Percentiles rank a stretch among this genome's conserved stretches.
Conservation (phyloP, 805 yeast species). For the Candida silvatica region DNA sequence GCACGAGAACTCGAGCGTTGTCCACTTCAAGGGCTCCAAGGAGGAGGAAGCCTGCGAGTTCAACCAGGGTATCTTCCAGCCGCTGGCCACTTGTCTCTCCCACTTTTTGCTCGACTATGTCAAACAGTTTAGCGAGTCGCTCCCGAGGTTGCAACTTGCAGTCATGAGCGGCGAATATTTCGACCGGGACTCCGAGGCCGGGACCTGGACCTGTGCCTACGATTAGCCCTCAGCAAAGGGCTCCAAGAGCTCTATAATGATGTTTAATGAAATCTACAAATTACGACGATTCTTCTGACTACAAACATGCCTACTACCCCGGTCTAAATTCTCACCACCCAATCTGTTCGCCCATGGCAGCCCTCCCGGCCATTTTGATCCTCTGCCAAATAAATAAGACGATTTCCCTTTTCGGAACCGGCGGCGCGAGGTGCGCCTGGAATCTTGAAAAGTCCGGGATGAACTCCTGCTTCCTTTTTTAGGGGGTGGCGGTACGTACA, state of each 20-base stretch:
- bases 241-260: not conserved
- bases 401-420: too few species aligned
- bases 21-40: constrained; percentile 22
- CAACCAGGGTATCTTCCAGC: constrained; percentile 33
- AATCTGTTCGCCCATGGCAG: too few species aligned
- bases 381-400: too few species aligned
- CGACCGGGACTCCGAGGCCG: constrained; percentile 5
- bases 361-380: too few species aligned
- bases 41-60: constrained; percentile 31
- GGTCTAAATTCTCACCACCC: too few species aligned
- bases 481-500: too few species aligned
- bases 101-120: constrained; percentile 41
- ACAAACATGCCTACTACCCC: too few species aligned
- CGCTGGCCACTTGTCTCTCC: constrained; percentile 31
- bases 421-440: too few species aligned
- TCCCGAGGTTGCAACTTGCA: constrained; percentile 28
- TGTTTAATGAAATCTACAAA: not conserved
- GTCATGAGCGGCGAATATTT: constrained; percentile 36
- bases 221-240: constrained; percentile 1
- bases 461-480: too few species aligned
- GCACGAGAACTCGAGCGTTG: constrained; percentile 29
- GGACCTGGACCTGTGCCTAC: constrained; percentile 12
- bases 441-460: too few species aligned
- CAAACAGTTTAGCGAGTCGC: constrained; percentile 20
- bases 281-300: not conserved